Conservation (phyloP, 208 protist genomes). For the Leishmania major region DNA sequence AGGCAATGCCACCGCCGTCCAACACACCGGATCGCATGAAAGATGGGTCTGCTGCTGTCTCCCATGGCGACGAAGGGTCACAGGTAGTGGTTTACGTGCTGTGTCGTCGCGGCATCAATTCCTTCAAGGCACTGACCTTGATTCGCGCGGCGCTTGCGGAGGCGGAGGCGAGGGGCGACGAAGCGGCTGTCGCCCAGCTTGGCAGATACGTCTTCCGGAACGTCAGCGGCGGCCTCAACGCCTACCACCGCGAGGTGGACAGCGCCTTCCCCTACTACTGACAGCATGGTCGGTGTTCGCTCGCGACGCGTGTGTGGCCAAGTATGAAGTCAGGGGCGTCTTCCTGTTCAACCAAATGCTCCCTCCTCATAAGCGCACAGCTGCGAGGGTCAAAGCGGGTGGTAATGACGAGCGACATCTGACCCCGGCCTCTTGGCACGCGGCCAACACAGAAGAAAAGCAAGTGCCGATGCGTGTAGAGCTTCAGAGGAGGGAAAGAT, state of each 20-base stretch:
- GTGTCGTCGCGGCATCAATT: conserved; percentile 85
- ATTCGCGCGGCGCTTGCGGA: conserved; percentile 29
- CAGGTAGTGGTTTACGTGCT: conserved; percentile 48
- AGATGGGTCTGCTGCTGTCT: neutral
- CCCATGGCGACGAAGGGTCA: neutral
- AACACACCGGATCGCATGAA: neutral
- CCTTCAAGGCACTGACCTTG: conserved; percentile 49
- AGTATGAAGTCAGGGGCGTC: neutral
- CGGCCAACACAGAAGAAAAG: neutral
- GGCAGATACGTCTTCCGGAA: conserved; percentile 40
- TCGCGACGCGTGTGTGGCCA: conserved; percentile 2
- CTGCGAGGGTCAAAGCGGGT: neutral
- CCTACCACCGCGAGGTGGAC: conserved; percentile 63
- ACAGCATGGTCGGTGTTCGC: neutral
- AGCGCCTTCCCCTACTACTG: conserved; percentile 76
- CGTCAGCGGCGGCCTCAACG: conserved; percentile 87
- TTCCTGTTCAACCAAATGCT: neutral
- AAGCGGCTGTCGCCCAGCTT: neutral
- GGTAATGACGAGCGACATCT: neutral
- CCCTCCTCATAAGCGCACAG: neutral
- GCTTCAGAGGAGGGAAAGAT: neutral
- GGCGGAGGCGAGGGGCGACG: conserved; percentile 1
- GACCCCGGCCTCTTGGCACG: neutral
- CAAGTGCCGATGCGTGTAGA: neutral
- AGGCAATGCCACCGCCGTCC: neutral